A percentile compares a stretch with the other conserved stretches of the same genome.
phyloP scores from a whole-genome alignment of 2,329 filamentous ascomycete genomes.

The Fusarium bulbicola region DNA sequence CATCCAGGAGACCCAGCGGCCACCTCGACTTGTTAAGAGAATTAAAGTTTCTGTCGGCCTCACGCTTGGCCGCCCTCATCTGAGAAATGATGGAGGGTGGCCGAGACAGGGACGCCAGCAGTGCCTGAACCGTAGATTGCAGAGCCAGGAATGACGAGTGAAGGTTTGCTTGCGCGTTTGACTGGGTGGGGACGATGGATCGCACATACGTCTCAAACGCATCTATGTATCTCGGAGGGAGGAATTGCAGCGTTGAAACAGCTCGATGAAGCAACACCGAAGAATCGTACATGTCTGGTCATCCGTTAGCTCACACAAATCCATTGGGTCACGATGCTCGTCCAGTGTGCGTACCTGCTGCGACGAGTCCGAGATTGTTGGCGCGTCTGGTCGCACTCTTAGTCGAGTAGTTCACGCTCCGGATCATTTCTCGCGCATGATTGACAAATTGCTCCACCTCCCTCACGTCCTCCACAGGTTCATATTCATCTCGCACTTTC shows the following conservation, averaged over 20 bases:
- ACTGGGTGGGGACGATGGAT: constrained; percentile 72
- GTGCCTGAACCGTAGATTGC: constrained; percentile 84
- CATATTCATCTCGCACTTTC: constrained; percentile 87
- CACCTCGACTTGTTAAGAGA: constrained; percentile 80
- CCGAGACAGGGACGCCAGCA: constrained; percentile 80
- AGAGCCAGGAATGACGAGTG: constrained; percentile 81
- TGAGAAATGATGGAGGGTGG: constrained; percentile 80
- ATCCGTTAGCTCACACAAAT: constrained; percentile 41
- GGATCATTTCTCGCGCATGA: constrained; percentile 89
- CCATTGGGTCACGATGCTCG: constrained; percentile 1
- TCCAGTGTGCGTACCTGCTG: constrained; percentile 59
- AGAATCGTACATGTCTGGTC: constrained; percentile 74
- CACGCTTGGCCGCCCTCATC: constrained; percentile 77
- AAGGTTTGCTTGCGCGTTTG: constrained; percentile 76
- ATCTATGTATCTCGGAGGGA: constrained; percentile 72
- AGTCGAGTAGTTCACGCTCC: constrained; percentile 83
- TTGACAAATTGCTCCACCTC: constrained; percentile 95
- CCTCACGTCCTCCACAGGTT: constrained; percentile 81
- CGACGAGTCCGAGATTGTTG: constrained; percentile 74
- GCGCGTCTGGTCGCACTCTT: constrained; percentile 83
- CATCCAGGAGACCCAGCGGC: constrained; percentile 85
- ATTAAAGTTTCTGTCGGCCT: constrained; percentile 80
- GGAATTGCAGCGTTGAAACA: constrained; percentile 67
- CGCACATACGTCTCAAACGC: constrained; percentile 79
- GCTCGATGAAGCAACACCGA: constrained; percentile 63